Evolutionary conservation across 2,329 filamentous ascomycete species (phyloP).

Genomic region (Colletotrichum cuscutae): DNA sequence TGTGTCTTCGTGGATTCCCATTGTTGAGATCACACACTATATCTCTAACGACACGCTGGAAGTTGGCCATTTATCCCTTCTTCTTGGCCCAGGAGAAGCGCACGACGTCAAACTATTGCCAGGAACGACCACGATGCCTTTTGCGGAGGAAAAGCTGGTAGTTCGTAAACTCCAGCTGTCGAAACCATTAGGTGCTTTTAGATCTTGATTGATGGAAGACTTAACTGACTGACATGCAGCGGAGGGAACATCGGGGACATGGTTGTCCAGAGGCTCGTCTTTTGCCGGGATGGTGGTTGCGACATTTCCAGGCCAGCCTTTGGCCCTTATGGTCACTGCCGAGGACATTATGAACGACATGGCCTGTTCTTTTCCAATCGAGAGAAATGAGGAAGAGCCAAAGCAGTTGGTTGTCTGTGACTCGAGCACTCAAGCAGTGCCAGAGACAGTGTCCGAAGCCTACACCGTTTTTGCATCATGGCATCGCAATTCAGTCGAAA

Average conservation of each 20-base stretch:
- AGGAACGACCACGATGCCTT: not conserved
- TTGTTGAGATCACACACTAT: too few species aligned
- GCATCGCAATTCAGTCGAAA: too few species aligned
- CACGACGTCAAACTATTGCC: not conserved
- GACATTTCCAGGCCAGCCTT: not conserved
- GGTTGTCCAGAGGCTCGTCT: not conserved
- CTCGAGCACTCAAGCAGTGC: too few species aligned
- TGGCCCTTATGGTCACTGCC: not conserved
- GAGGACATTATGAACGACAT: too few species aligned
- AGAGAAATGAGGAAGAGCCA: too few species aligned
- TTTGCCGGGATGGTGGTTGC: slow-evolving; percentile 1
- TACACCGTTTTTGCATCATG: too few species aligned
- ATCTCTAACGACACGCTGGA: not conserved
- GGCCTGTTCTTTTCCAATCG: too few species aligned
- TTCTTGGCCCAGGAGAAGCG: not conserved
- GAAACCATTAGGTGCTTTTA: not conserved
- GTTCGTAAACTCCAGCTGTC: not conserved
- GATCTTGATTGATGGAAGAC: too few species aligned
- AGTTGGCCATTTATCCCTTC: not conserved
- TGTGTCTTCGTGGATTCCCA: not conserved
- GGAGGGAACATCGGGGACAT: not conserved
- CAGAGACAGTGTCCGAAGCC: too few species aligned
- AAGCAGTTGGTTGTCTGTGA: too few species aligned
- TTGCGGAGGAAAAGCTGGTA: not conserved
- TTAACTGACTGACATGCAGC: too few species aligned